Evolutionary conservation across 371 early-diverging fungal genomes (phyloP), one percentile per base, ranked within the genome.

Genomic region (Mucor velutinosus): DNA sequence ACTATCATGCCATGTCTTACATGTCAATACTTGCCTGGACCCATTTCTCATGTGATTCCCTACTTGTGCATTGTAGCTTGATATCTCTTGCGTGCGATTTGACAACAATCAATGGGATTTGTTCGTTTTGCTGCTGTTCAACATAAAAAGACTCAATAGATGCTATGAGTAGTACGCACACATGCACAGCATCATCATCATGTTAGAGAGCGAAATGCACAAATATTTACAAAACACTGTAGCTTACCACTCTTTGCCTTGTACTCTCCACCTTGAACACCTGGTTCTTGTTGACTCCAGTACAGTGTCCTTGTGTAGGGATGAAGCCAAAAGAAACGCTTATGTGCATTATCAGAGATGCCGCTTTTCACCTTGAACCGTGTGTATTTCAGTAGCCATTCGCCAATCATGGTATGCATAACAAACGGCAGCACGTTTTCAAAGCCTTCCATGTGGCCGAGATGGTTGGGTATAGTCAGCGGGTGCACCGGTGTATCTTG

Each of bases 391-490:
- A 81, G 86, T 74, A 93, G 76, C 72, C 84, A 89, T 49, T 90
- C 88, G 7, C 94, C 94, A 29, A 90, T 87, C 93, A 93, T 93
- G 23, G 92, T 91, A 32, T 88, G 87, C 19, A 92, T 89, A n/a
- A 81, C 58, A 17, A 64, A 71, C 15, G 73, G 77, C 1, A 70
- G 32, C 15, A 32, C 39, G 11, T 65, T 51, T 25, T 71, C 56
- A 19, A 62, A 58, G 33, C 32, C 62, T 15, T 64, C 32, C 4
- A 45, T 57, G 49, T 45, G 25, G 12, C 23, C 12, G 0, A 23
- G 7, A 17, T n/a, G 8, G 7, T 21, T 11, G 29, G 29, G 21
- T 43, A 58, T 5, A 17, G 27, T 4, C n/a, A 47, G 4, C 27
- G 56, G 37, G 27, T 35, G 51, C 21, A 58, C 41, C 10, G 35